A percentile compares a stretch with the other conserved stretches of the same genome.
These are phyloP conservation scores for Meyerozyma carpophila DNA, from an alignment of 1,139 yeast species.

Conservation along the genomic window DNA sequence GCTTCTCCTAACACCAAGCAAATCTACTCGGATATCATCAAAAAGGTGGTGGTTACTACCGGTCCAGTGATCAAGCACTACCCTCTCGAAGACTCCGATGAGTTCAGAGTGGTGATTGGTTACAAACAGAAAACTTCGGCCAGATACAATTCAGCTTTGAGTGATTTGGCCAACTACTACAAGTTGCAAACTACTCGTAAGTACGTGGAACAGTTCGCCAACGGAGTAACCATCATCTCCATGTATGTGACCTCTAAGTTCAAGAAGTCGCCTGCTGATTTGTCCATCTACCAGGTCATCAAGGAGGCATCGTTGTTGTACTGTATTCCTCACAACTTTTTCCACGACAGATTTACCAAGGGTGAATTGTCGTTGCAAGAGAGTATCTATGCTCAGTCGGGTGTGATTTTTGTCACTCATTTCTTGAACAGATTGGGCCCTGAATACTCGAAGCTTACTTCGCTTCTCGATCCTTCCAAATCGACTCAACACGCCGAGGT, in stretches of 20 bases:
- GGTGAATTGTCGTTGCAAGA: conserved; percentile 90
- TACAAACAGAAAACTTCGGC: conserved; percentile 81
- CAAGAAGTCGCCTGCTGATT: conserved; percentile 46
- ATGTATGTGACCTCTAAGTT: conserved; percentile 68
- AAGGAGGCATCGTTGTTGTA: conserved; percentile 91
- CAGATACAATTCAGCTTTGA: conserved; percentile 82
- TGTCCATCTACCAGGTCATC: conserved; percentile 83
- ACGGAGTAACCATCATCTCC: conserved; percentile 82
- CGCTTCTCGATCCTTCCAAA: conserved; percentile 57
- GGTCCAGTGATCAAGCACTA: conserved; percentile 93
- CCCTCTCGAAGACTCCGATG: conserved; percentile 74
- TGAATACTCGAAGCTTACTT: conserved; percentile 69
- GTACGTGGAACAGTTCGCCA: conserved; percentile 90
- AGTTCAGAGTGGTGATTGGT: conserved; percentile 81
- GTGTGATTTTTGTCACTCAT: conserved; percentile 88
- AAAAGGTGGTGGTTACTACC: conserved; percentile 65
- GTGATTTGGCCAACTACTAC: conserved; percentile 86
- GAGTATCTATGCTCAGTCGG: conserved; percentile 90
- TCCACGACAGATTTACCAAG: conserved; percentile 66
- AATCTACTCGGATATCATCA: conserved; percentile 68
- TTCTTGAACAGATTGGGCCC: conserved; percentile 92
- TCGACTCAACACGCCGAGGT: conserved; percentile 69
- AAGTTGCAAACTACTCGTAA: conserved; percentile 81
- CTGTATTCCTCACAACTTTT: conserved; percentile 84
- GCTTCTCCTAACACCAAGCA: conserved; percentile 76